A percentile compares a stretch with the other conserved stretches of the same genome.
phyloP scores from a whole-genome alignment of 1,284 basidiomycete species.

The Peniophora sp. region DNA sequence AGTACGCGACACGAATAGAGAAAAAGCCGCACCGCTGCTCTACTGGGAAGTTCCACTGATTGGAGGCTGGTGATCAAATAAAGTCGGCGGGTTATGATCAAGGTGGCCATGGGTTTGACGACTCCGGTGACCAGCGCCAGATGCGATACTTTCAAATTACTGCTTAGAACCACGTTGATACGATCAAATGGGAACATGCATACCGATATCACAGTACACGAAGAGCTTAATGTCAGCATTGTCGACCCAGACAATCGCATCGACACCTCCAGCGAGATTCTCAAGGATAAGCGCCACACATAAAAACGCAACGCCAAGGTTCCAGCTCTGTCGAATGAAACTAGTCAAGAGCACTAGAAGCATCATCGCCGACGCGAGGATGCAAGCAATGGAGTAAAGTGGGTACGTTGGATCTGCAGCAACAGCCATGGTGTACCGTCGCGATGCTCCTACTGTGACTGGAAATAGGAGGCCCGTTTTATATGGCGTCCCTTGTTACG shows the following conservation, averaged over 20 bases:
- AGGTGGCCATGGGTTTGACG: not conserved
- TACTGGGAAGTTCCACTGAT: not conserved
- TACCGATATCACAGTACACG: not conserved
- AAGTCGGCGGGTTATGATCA: not conserved
- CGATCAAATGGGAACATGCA: not conserved
- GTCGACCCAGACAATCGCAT: not conserved
- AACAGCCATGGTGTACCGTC: too few species aligned
- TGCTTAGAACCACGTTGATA: not conserved
- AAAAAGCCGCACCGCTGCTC: not conserved
- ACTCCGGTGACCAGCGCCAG: not conserved
- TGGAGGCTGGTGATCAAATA: not conserved
- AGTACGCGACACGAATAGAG: too few species aligned
- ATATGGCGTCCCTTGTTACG: too few species aligned
- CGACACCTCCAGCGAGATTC: not conserved
- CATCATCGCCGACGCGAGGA: not conserved
- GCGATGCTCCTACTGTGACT: too few species aligned
- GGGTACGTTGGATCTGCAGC: not conserved
- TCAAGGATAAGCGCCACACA: not conserved
- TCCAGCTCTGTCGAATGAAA: not conserved
- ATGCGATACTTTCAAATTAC: too few species aligned
- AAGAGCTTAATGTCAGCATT: not conserved
- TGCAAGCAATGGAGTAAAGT: not conserved
- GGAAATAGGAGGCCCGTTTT: too few species aligned
- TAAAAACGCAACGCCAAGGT: not conserved
- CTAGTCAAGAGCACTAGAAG: not conserved